These are phyloP conservation scores for Artemisia argyi DNA, from an alignment of 129 eudicot genomes.

Conservation along the genomic window DNA sequence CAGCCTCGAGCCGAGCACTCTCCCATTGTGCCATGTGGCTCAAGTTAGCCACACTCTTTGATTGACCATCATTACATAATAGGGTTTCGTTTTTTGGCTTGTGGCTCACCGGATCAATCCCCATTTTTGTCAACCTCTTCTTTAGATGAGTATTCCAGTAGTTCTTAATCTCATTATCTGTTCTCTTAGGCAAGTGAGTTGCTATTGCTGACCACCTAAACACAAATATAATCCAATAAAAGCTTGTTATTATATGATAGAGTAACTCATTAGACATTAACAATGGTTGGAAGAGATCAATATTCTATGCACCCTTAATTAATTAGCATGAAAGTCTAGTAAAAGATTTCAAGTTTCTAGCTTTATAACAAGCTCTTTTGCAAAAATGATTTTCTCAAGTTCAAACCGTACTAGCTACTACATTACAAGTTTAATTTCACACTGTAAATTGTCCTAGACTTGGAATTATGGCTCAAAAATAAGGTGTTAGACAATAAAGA, in stretches of 20 bases:
- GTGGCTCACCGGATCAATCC: conserved; percentile 84
- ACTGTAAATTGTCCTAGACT: conserved; percentile 9
- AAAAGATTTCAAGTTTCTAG: background rate
- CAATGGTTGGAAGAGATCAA: background rate
- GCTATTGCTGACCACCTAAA: conserved; percentile 89
- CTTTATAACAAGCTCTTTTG: background rate
- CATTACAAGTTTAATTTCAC: background rate
- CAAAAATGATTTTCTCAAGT: background rate
- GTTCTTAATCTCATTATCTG: conserved; percentile 78
- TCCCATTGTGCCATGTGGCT: conserved; percentile 99
- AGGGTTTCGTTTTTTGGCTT: conserved; percentile 70
- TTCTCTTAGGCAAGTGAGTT: conserved; percentile 70
- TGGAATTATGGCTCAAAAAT: background rate
- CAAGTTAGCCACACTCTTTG: conserved; percentile 73
- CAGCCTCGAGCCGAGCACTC: conserved; percentile 96
- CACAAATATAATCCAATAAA: conserved; percentile 10
- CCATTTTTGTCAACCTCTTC: conserved; percentile 69
- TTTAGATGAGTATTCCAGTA: conserved; percentile 86
- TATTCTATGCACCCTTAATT: background rate
- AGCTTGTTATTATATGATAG: background rate
- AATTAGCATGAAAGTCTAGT: background rate
- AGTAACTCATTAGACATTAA: background rate
- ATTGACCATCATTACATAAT: conserved; percentile 43
- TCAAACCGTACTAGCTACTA: background rate
- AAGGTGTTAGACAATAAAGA: background rate